Base-by-base conservation (phyloP, 768 basidiomycete species). In the Tricholoma furcatifolium region DNA sequence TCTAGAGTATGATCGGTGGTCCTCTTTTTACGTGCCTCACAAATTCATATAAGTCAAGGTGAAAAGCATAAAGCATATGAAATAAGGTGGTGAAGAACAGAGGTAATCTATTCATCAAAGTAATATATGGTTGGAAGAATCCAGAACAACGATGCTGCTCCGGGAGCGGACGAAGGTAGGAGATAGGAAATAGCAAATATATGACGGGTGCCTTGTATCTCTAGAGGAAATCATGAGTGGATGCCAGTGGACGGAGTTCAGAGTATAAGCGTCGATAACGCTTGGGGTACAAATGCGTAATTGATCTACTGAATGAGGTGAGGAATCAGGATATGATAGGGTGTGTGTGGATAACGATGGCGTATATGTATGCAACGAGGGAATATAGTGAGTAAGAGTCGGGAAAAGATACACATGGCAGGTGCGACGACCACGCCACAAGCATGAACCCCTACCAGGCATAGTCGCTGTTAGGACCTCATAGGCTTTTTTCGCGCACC, bases 341-440 rank as follows among this genome's bases (percentile, higher is more conserved):
- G 27, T 27, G 47, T 43, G 17, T 17, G 27, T 40, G 39, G 50
- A 17, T 20, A 36, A 42, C 11, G 44, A 47, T 20, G 30, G 23
- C 46, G 18, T 39, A 18, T 6, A 31, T 43, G 41, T 30, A 48
- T 43, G 41, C 31, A 36, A 23, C 27, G 32, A 43, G 39, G 21
- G 45, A 10, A 39, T 8, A 45, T 27, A 30, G 31, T 4, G 35
- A n/a, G 27, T 14, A n/a, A 20, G 45, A 31, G 34, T 27, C 38
- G 15, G 32, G 31, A 54, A 27, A 50, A 41, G 36, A 52, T 5
- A 52, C 41, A 55, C 34, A 50, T 54, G 48, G 24, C 18, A 9
- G 39, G 8, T 14, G n/a, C 3, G n/a, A 35, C 36, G 49, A 34
- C 27, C 15, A 11, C 24, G 8, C 39, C 18, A 24, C 9, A 14